Evolutionary conservation across 2,329 filamentous ascomycete genomes (phyloP), one percentile per base, ranked within the genome.

Genomic region (Microdochium bolleyi): DNA sequence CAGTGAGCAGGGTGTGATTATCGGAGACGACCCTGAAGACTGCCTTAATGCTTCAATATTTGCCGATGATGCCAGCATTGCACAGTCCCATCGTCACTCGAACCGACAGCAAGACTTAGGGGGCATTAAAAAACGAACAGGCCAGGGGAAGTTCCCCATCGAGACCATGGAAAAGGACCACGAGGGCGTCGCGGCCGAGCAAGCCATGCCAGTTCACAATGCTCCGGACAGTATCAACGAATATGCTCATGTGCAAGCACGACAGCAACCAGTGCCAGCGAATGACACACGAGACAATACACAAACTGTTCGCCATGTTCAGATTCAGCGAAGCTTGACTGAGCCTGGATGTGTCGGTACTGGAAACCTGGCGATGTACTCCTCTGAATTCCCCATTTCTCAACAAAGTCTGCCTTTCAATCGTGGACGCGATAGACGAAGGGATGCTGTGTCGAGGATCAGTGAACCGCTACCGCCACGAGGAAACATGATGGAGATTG

Each of bases 1-100:
- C 51, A 67, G 64, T 41, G 64, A 67, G 48, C 62, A 66, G 53
- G 64, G 63, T 3, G 56, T 67, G 3, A 66, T 67, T 48, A 51
- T 66, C 50, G 58, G 60, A 52, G 60, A 63, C 32, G 62, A 62
- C 25, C 54, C 55, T 21, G 56, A 56, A n/a, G 58, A 56, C 22
- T 58, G 58, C 24, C 53, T 11, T 24, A 19, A 46, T 24, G 41
- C 16, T 24, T 46, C 41, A 3, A 22, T 13, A 13, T 10, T 5
- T 21, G 19, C 16, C 4, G 41, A 46, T 46, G 19, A 19, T 46
- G 16, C 16, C 37, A 41, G 13, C 7, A 4, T 14, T 16, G 37
- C 37, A 19, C 19, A 16, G 14, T 4, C 7, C 7, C 7, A 41
- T 41, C 4, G 16, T 41, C 37, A 41, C 5, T 11, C 11, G 27